Conservation (phyloP, 2,329 filamentous ascomycete genomes). For the Diaporthe vexans region DNA sequence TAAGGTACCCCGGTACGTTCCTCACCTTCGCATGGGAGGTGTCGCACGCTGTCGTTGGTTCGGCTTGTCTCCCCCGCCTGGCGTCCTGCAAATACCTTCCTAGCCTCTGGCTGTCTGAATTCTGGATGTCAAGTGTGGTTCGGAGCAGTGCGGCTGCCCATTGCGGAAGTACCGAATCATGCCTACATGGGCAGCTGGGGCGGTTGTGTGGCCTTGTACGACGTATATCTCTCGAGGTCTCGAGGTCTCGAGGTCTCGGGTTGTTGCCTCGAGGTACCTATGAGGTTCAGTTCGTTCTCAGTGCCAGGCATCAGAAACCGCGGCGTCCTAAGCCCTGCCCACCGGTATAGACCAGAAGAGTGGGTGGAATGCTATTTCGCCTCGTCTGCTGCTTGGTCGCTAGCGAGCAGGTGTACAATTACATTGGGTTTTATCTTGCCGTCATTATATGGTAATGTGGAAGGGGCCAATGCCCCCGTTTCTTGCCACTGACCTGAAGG, state of each 20-base stretch:
- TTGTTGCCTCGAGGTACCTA: background rate
- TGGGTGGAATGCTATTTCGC: no score
- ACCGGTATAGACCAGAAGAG: background rate
- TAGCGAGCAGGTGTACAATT: background rate
- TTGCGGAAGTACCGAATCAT: constrained; percentile 1
- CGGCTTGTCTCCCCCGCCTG: constrained; percentile 29
- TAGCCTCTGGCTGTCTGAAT: background rate
- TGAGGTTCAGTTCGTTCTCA: background rate
- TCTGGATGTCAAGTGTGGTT: background rate
- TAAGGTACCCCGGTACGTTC: constrained; percentile 9
- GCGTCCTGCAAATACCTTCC: constrained; percentile 27
- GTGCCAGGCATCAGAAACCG: no score
- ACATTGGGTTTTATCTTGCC: constrained; percentile 22
- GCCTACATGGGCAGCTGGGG: no score
- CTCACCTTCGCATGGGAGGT: background rate
- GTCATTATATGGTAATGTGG: constrained; percentile 4
- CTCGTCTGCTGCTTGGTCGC: background rate
- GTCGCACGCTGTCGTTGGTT: background rate
- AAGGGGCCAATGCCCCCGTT: constrained; percentile 6
- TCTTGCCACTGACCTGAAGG: constrained; percentile 1
- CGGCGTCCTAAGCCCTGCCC: background rate
- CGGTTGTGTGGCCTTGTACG: background rate
- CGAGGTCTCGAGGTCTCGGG: background rate
- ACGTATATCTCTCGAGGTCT: background rate
- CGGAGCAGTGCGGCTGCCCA: background rate